These are phyloP conservation scores for Sphagnum tenellum DNA, from an alignment of 225 moss, liverwort and hornwort species.

Conservation along the genomic window DNA sequence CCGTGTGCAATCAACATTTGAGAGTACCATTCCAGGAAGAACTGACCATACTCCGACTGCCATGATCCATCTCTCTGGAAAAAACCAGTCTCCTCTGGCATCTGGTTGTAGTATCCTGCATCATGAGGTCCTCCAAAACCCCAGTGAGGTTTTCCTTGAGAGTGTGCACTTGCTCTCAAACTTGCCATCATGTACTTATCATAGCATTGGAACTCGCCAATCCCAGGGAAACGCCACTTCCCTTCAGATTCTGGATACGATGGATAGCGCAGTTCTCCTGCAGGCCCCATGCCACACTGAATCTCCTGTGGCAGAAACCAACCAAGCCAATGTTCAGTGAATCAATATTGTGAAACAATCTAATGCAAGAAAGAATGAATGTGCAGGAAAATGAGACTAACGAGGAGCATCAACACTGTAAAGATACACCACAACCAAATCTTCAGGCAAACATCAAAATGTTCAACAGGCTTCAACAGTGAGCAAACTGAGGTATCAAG, in stretches of 20 bases:
- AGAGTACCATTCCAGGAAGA: constrained; percentile 75
- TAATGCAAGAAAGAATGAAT: too few relatives aligned
- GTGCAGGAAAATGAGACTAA: too few relatives aligned
- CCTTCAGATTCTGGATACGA: constrained; percentile 64
- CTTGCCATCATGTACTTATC: constrained; percentile 66
- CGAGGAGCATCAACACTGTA: neutral
- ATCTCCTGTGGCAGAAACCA: constrained; percentile 32
- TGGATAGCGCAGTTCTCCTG: constrained; percentile 68
- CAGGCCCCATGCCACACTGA: constrained; percentile 81
- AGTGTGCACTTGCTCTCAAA: constrained; percentile 35
- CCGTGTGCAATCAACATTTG: constrained; percentile 66
- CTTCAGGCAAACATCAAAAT: neutral
- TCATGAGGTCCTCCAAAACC: constrained; percentile 53
- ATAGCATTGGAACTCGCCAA: constrained; percentile 64
- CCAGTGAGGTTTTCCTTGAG: constrained; percentile 39
- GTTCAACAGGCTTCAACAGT: too few relatives aligned
- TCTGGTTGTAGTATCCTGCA: constrained; percentile 50
- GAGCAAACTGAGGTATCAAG: too few relatives aligned
- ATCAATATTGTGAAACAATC: too few relatives aligned
- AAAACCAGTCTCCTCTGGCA: constrained; percentile 60
- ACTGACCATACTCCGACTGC: constrained; percentile 54
- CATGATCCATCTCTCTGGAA: constrained; percentile 53
- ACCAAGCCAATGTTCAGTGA: too few relatives aligned
- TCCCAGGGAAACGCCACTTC: constrained; percentile 63
- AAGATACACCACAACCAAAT: neutral